Evolutionary conservation across 2,329 filamentous ascomycete genomes (phyloP).

Genomic region (Aspergillus pseudoterreus): DNA sequence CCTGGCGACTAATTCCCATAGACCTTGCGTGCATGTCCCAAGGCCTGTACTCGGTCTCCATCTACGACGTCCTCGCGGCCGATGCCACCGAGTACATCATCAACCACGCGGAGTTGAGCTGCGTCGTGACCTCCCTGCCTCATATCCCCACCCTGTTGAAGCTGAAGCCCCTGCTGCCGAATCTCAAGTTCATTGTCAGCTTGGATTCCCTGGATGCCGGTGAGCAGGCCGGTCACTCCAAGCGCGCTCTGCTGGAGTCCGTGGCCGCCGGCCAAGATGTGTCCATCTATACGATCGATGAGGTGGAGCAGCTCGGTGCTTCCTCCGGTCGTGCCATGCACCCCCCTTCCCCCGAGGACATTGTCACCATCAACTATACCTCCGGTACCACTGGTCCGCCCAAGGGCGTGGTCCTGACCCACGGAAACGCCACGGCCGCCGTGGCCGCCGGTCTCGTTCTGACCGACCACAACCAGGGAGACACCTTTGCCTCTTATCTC

Average conservation of each 20-base stretch:
- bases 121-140: conserved; percentile 72
- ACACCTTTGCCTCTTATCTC: conserved; percentile 78
- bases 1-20: conserved; percentile 27
- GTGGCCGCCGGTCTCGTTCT: conserved; percentile 59
- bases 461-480: conserved; percentile 50
- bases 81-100: conserved; percentile 94
- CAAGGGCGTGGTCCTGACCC: conserved; percentile 68
- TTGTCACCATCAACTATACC: conserved; percentile 70
- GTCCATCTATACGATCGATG: conserved; percentile 70
- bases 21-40: conserved; percentile 87
- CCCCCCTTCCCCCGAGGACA: conserved; percentile 69
- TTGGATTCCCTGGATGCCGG: conserved; percentile 78
- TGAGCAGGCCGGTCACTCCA: conserved; percentile 73
- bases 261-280: conserved; percentile 72
- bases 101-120: conserved; percentile 75
- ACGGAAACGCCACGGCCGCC: conserved; percentile 74
- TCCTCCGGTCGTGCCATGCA: conserved; percentile 66
- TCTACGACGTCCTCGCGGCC: conserved; percentile 93
- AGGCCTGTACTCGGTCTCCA: conserved; percentile 80
- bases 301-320: conserved; percentile 78
- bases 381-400: conserved; percentile 63
- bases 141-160: conserved; percentile 81
- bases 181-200: conserved; percentile 81
- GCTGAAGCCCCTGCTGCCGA: conserved; percentile 70
- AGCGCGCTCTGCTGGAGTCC: conserved; percentile 70